Evolutionary conservation across 139 green algal genomes (phyloP).

Genomic region (Chlorella sp.): DNA sequence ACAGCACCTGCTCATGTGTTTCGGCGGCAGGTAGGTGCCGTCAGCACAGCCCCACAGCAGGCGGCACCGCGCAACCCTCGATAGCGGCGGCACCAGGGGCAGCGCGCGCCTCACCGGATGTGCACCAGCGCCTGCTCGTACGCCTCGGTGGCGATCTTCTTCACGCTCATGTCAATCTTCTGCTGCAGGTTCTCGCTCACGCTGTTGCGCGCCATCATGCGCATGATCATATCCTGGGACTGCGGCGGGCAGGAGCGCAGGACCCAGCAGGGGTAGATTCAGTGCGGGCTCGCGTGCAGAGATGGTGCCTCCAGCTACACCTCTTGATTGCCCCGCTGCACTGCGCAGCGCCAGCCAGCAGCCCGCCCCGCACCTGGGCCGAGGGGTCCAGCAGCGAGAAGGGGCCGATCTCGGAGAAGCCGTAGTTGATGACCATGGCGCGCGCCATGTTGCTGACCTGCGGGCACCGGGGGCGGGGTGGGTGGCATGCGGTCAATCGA

Average conservation of each 20-base stretch:
- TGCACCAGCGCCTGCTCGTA: slow-evolving; percentile 80
- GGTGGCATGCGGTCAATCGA: background rate
- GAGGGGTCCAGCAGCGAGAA: slow-evolving; percentile 93
- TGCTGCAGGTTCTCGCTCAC: slow-evolving; percentile 96
- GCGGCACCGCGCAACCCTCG: too few species aligned
- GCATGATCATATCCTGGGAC: slow-evolving; percentile 96
- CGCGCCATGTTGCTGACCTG: slow-evolving; percentile 89
- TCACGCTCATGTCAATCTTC: slow-evolving; percentile 92
- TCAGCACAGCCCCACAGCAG: too few species aligned
- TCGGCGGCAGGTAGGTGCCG: background rate
- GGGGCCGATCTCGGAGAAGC: slow-evolving; percentile 97
- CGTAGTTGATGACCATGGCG: slow-evolving; percentile 99
- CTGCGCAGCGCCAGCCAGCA: background rate
- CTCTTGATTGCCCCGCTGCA: too few species aligned
- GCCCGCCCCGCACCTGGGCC: slow-evolving; percentile 26
- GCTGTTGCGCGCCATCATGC: slow-evolving; percentile 98
- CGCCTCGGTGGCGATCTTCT: slow-evolving; percentile 83
- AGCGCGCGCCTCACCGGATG: slow-evolving; percentile 48
- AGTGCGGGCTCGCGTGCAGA: too few species aligned
- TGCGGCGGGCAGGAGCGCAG: slow-evolving; percentile 40
- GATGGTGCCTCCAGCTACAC: too few species aligned
- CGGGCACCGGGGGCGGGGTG: background rate
- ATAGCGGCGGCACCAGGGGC: too few species aligned
- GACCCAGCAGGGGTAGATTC: background rate
- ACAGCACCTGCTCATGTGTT: too few species aligned